Evolutionary conservation across 129 eudicot genomes (phyloP).

Genomic region (sunflower (Helianthus annuus)): DNA sequence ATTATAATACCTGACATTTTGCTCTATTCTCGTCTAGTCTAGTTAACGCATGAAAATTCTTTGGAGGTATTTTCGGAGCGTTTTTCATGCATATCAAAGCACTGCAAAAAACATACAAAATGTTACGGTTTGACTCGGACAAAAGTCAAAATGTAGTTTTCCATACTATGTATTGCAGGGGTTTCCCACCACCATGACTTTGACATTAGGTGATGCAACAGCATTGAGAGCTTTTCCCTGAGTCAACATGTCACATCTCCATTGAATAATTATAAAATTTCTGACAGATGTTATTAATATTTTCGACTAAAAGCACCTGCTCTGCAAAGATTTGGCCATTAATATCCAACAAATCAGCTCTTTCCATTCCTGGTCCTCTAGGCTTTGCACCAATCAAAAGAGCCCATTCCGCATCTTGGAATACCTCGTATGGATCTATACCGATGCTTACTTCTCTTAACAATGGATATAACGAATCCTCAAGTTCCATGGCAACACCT

Average conservation of each 20-base stretch:
- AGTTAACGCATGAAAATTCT: slow-evolving; percentile 95
- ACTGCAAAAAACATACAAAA: slow-evolving; percentile 44
- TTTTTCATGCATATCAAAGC: slow-evolving; percentile 98
- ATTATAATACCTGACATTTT: slow-evolving; percentile 78
- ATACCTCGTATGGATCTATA: slow-evolving; percentile 93
- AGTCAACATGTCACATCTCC: slow-evolving; percentile 11
- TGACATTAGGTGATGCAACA: slow-evolving; percentile 92
- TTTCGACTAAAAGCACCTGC: slow-evolving; percentile 47
- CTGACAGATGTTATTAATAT: not conserved
- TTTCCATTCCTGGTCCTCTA: slow-evolving; percentile 99
- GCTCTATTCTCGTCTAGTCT: slow-evolving; percentile 99
- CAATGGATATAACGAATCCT: slow-evolving; percentile 87
- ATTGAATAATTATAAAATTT: not conserved
- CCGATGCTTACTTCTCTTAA: slow-evolving; percentile 90
- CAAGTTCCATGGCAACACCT: slow-evolving; percentile 99
- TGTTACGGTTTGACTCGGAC: not conserved
- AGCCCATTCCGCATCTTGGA: slow-evolving; percentile 98
- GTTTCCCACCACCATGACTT: slow-evolving; percentile 97
- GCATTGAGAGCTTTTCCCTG: slow-evolving; percentile 98
- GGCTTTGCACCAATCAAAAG: slow-evolving; percentile 98
- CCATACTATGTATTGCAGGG: slow-evolving; percentile 98
- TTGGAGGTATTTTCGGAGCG: slow-evolving; percentile 93
- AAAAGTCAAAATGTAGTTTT: slow-evolving; percentile 4
- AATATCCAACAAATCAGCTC: slow-evolving; percentile 81
- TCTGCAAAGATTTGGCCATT: slow-evolving; percentile 90